These are phyloP conservation scores for Pseudozyma tsukubaensis DNA, from an alignment of 1,284 basidiomycete genomes.

Conservation along the genomic window DNA sequence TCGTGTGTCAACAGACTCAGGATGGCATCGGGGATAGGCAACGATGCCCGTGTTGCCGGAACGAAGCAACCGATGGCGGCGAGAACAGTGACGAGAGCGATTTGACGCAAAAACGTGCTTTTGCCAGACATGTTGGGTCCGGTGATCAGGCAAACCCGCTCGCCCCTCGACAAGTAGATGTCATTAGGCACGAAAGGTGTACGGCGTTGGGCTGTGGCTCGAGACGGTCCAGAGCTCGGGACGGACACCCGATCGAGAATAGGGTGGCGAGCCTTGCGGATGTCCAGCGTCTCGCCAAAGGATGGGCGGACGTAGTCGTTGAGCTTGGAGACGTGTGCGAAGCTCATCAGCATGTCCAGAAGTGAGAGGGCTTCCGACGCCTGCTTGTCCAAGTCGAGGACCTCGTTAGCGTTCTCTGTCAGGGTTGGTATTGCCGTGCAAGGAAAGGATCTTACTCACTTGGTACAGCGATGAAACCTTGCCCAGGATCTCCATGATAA, in stretches of 20 bases:
- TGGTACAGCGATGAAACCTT: constrained; percentile 52
- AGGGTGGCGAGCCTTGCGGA: constrained; percentile 68
- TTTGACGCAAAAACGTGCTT: constrained; percentile 88
- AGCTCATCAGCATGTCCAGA: constrained; percentile 54
- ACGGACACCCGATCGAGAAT: constrained; percentile 81
- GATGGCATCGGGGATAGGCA: constrained; percentile 82
- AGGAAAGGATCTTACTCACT: constrained; percentile 11
- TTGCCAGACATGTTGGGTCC: constrained; percentile 79
- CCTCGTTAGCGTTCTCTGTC: neutral
- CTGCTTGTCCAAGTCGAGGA: constrained; percentile 8
- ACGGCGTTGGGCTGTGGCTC: constrained; percentile 16
- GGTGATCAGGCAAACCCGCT: constrained; percentile 24
- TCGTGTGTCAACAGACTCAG: constrained; percentile 91
- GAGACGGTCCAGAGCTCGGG: constrained; percentile 59
- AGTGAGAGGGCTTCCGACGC: constrained; percentile 58
- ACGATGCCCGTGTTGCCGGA: constrained; percentile 30
- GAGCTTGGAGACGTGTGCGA: constrained; percentile 35
- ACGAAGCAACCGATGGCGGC: constrained; percentile 82
- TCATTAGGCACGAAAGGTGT: constrained; percentile 37
- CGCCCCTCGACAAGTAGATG: constrained; percentile 41
- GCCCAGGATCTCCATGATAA: constrained; percentile 40
- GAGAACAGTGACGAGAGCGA: constrained; percentile 84
- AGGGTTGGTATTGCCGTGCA: neutral
- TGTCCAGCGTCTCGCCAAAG: constrained; percentile 58
- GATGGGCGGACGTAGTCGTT: constrained; percentile 51